Evolutionary conservation across 1,284 basidiomycete species (phyloP).

Genomic region (Ustilago curta): DNA sequence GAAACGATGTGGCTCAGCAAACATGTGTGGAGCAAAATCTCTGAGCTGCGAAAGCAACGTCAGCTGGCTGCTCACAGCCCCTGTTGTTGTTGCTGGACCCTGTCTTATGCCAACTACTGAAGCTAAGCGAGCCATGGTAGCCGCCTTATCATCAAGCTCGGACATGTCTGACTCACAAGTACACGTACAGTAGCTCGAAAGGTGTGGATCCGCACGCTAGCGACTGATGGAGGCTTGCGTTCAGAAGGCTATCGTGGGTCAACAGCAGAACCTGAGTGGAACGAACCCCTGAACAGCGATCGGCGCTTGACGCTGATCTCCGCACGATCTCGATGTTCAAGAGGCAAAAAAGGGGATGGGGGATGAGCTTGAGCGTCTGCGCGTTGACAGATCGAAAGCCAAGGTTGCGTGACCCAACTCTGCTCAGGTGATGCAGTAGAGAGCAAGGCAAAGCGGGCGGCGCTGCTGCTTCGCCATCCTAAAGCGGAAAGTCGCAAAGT

Average conservation of each 20-base stretch:
- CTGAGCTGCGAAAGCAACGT: constrained; percentile 6
- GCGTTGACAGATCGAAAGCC: constrained; percentile 12
- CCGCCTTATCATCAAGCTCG: constrained; percentile 2
- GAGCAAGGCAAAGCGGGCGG: neutral
- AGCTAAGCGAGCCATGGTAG: constrained; percentile 10
- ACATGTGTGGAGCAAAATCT: constrained; percentile 1
- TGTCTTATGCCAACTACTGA: neutral
- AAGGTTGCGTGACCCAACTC: constrained; percentile 33
- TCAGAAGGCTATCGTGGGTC: neutral
- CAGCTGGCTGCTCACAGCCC: neutral
- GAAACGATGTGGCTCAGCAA: neutral
- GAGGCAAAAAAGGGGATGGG: neutral
- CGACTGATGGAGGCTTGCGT: too few relatives aligned
- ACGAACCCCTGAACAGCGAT: constrained; percentile 20
- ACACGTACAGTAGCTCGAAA: neutral
- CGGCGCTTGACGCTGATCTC: constrained; percentile 15
- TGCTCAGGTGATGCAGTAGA: neutral
- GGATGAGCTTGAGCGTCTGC: neutral
- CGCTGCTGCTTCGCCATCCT: constrained; percentile 19
- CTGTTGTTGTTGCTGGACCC: constrained; percentile 20
- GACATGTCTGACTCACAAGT: too few relatives aligned
- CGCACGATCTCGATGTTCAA: constrained; percentile 6
- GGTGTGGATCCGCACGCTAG: neutral
- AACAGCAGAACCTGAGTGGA: neutral
- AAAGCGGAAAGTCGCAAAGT: constrained; percentile 32